Evolutionary conservation across 257 asterid genomes (phyloP).

Genomic region (Capsicum pubescens): DNA sequence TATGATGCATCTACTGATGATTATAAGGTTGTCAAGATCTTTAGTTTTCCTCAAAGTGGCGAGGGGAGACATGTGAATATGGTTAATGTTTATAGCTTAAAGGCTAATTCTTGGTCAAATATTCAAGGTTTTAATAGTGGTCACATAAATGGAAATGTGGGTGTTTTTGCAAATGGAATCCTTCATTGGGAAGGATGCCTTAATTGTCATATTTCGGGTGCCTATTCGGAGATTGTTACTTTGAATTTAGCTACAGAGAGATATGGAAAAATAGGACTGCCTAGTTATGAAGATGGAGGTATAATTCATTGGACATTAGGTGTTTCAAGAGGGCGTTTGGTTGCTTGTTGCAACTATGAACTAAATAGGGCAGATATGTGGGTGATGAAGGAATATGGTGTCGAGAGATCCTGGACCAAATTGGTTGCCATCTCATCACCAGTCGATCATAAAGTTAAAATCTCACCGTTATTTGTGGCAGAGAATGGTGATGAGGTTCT

Average conservation of each 20-base stretch:
- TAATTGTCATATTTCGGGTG: not conserved
- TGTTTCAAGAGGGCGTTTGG: constrained; percentile 32
- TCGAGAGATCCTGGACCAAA: constrained; percentile 44
- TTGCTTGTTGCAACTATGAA: constrained; percentile 25
- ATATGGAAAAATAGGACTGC: constrained; percentile 26
- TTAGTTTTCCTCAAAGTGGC: not conserved
- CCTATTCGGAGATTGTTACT: constrained; percentile 30
- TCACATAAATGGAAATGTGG: constrained; percentile 9
- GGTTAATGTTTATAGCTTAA: constrained; percentile 37
- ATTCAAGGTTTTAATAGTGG: constrained; percentile 25
- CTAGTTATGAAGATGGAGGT: not conserved
- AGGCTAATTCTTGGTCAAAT: constrained; percentile 37
- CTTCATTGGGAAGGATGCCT: constrained; percentile 41
- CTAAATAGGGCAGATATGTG: constrained; percentile 35
- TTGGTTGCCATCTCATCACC: constrained; percentile 30
- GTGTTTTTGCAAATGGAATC: constrained; percentile 34
- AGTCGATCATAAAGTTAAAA: not conserved
- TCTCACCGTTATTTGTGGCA: constrained; percentile 37
- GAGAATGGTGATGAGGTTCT: constrained; percentile 38
- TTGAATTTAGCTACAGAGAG: constrained; percentile 29
- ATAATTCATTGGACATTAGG: constrained; percentile 5
- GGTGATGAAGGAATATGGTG: constrained; percentile 50
- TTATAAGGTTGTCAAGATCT: constrained; percentile 42
- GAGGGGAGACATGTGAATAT: not conserved
- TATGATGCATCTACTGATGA: constrained; percentile 36